Evolutionary conservation across 2,329 filamentous ascomycete genomes (phyloP).

Genomic region (Alternaria atra): DNA sequence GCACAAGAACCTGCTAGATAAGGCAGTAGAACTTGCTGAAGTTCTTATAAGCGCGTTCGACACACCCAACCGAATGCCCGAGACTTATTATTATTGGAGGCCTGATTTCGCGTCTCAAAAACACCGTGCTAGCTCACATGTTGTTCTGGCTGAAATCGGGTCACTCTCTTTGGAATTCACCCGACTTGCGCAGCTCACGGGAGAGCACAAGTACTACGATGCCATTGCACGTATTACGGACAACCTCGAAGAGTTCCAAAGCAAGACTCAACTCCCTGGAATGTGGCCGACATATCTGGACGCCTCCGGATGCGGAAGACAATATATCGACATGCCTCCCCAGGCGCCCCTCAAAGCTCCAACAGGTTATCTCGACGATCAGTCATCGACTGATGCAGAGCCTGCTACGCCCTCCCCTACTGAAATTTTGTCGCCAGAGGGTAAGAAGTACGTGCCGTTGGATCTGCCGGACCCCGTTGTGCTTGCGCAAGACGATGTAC

Average conservation of each 20-base stretch:
- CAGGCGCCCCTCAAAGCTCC: slow-evolving; percentile 35
- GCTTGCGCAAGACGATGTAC: slow-evolving; percentile 29
- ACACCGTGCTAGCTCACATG: slow-evolving; percentile 52
- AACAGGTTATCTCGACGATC: slow-evolving; percentile 13
- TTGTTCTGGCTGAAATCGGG: slow-evolving; percentile 59
- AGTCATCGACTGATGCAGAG: slow-evolving; percentile 1
- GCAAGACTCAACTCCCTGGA: slow-evolving; percentile 56
- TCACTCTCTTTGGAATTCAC: slow-evolving; percentile 61
- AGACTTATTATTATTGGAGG: slow-evolving; percentile 66
- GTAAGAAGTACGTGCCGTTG: slow-evolving; percentile 46
- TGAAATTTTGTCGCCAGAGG: slow-evolving; percentile 35
- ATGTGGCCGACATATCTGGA: slow-evolving; percentile 60
- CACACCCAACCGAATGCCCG: slow-evolving; percentile 73
- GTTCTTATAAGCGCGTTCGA: slow-evolving; percentile 73
- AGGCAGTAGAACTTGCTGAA: slow-evolving; percentile 70
- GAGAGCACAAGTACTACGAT: slow-evolving; percentile 59
- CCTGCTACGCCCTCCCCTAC: slow-evolving; percentile 22
- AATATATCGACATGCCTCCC: slow-evolving; percentile 32
- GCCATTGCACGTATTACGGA: slow-evolving; percentile 58
- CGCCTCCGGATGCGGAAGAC: slow-evolving; percentile 50
- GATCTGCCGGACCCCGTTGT: slow-evolving; percentile 41
- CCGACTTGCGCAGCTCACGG: slow-evolving; percentile 57
- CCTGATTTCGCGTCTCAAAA: slow-evolving; percentile 49
- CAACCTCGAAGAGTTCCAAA: slow-evolving; percentile 55
- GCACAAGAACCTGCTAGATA: slow-evolving; percentile 63